Percentiles rank a stretch among this genome's conserved stretches.
phyloP scores from a whole-genome alignment of 1,284 basidiomycete genomes.

The Cystobasidiaceae sp. region DNA sequence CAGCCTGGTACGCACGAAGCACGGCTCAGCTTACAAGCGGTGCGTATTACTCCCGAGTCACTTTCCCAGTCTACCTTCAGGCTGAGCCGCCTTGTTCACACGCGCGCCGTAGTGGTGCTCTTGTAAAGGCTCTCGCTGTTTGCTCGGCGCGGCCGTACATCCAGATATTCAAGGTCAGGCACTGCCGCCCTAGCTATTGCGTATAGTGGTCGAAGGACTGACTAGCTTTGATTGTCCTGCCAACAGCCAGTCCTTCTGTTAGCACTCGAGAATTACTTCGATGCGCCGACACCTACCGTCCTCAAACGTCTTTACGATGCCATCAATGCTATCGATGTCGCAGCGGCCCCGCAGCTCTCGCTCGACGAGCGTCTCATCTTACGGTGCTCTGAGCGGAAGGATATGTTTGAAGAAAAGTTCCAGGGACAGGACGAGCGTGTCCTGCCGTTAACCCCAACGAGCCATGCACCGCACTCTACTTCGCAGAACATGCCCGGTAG shows the following conservation, averaged over 20 bases:
- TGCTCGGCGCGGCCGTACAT: constrained; percentile 93
- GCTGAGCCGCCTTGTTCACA: background rate
- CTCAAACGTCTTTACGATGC: constrained; percentile 84
- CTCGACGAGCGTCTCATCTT: constrained; percentile 82
- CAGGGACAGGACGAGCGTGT: background rate
- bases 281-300: constrained; percentile 76
- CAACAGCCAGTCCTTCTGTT: constrained; percentile 79
- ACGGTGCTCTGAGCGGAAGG: constrained; percentile 81
- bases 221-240: background rate
- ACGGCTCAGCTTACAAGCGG: constrained; percentile 56
- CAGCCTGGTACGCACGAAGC: constrained; percentile 91
- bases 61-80: background rate
- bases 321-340: constrained; percentile 85
- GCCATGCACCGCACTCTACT: background rate
- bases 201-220: background rate
- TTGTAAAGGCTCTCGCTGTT: constrained; percentile 93
- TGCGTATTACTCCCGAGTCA: background rate
- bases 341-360: constrained; percentile 67
- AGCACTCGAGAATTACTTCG: constrained; percentile 92
- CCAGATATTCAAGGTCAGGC: constrained; percentile 84
- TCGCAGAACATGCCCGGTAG: background rate
- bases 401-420: constrained; percentile 75
- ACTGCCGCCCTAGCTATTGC: background rate
- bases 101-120: constrained; percentile 64
- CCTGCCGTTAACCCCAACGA: background rate